Conservation (phyloP, 345 rosid species). For the Salix caprea region DNA sequence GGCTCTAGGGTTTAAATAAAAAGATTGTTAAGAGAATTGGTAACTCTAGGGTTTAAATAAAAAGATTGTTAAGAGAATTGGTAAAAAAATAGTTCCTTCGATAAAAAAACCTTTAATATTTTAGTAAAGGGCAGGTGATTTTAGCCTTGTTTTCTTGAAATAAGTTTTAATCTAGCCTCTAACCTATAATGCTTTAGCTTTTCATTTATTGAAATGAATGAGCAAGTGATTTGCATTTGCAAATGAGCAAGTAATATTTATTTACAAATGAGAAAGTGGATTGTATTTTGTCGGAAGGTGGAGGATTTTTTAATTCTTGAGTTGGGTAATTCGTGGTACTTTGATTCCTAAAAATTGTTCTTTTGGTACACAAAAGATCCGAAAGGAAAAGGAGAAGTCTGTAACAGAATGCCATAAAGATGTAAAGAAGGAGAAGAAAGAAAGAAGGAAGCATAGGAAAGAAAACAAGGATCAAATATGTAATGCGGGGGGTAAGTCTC, state of each 20-base stretch:
- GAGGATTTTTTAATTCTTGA: neutral
- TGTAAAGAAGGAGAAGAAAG: conserved; percentile 26
- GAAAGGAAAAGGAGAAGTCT: conserved; percentile 31
- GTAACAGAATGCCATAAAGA: conserved; percentile 31
- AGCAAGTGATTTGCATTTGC: neutral
- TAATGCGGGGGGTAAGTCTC: neutral
- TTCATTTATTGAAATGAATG: neutral
- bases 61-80: neutral
- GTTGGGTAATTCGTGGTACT: conserved; percentile 4
- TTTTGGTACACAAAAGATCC: conserved; percentile 51
- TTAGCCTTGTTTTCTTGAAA: neutral
- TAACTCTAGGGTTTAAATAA: neutral
- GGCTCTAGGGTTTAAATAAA: neutral
- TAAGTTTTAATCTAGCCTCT: neutral
- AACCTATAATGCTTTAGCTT: neutral
- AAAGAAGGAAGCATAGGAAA: conserved; percentile 23
- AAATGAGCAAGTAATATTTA: neutral
- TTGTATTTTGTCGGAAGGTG: neutral
- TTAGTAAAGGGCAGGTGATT: neutral
- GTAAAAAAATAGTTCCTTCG: neutral
- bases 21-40: neutral
- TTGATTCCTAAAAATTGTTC: conserved; percentile 36
- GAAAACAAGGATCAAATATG: neutral
- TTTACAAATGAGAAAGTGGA: neutral
- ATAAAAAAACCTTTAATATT: neutral